Evolutionary conservation across 1,139 yeast species (phyloP).

Genomic region (Taiozyma sp.): DNA sequence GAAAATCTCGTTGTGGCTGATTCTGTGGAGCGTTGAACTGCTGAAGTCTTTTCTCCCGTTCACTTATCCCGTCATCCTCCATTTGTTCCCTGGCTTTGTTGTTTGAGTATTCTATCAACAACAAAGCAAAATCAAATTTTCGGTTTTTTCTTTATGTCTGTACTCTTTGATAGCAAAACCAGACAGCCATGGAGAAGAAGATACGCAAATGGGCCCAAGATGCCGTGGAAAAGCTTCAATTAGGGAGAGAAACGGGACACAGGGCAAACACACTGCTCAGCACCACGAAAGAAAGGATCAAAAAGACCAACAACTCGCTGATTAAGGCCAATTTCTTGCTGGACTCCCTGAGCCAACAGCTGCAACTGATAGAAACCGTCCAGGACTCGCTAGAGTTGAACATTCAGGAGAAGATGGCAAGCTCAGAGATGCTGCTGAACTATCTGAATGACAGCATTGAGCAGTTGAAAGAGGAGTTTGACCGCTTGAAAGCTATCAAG

Average conservation of each 20-base stretch:
- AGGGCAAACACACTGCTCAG: slow-evolving; percentile 29
- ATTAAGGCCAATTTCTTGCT: slow-evolving; percentile 28
- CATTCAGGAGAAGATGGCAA: slow-evolving; percentile 24
- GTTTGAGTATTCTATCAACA: not conserved
- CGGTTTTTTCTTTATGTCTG: not conserved
- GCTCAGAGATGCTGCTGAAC: slow-evolving; percentile 22
- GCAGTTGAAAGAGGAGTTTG: slow-evolving; percentile 28
- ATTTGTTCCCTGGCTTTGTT: not conserved
- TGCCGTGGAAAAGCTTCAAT: slow-evolving; percentile 30
- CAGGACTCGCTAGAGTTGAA: slow-evolving; percentile 27
- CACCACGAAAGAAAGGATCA: slow-evolving; percentile 16
- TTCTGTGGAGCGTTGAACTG: not conserved
- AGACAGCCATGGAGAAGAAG: not conserved
- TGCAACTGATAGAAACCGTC: slow-evolving; percentile 29
- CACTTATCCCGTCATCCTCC: not conserved
- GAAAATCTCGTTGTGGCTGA: not conserved
- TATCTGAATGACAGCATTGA: slow-evolving; percentile 27
- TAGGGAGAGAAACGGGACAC: slow-evolving; percentile 33
- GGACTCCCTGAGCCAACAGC: slow-evolving; percentile 31
- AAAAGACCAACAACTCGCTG: slow-evolving; percentile 23
- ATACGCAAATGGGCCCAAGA: slow-evolving; percentile 28
- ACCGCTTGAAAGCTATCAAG: slow-evolving; percentile 27
- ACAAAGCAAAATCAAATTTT: not conserved
- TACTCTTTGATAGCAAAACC: not conserved
- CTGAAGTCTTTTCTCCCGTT: not conserved